Evolutionary conservation across 2,329 filamentous ascomycete genomes (phyloP).

Genomic region (Penicillium sp.): DNA sequence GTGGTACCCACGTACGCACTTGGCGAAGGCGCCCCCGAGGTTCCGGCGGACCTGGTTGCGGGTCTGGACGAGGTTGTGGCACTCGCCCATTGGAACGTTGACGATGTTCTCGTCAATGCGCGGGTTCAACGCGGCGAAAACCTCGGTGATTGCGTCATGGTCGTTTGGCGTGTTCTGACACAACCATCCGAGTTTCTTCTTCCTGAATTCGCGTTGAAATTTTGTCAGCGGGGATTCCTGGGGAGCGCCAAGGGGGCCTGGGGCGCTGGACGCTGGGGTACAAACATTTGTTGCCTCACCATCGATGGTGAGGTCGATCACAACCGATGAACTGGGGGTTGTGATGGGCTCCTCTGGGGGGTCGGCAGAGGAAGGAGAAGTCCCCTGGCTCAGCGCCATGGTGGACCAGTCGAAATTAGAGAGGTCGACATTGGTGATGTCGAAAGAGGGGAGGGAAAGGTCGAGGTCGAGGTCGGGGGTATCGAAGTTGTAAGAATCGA

Average conservation of each 20-base stretch:
- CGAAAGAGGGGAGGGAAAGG: too few relatives aligned
- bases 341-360: constrained; percentile 5
- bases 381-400: too few relatives aligned
- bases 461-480: too few relatives aligned
- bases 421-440: too few relatives aligned
- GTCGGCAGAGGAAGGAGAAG: constrained; percentile 1
- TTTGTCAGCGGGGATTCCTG: constrained; percentile 9
- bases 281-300: too few relatives aligned
- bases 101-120: not conserved
- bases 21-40: not conserved
- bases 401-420: too few relatives aligned
- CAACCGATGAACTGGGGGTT: not conserved
- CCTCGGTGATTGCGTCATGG: not conserved
- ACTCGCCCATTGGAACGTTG: not conserved
- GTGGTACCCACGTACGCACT: not conserved
- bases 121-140: constrained; percentile 2
- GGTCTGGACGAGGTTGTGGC: not conserved
- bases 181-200: constrained; percentile 32
- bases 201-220: constrained; percentile 24
- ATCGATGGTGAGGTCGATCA: constrained; percentile 12
- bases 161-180: constrained; percentile 3
- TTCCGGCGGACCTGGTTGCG: constrained; percentile 2
- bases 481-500: too few relatives aligned
- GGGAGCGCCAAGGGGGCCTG: constrained; percentile 8
- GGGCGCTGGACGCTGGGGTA: not conserved